Base-by-base conservation (phyloP, 179 eudicot species). In the Vitellaria paradoxa region DNA sequence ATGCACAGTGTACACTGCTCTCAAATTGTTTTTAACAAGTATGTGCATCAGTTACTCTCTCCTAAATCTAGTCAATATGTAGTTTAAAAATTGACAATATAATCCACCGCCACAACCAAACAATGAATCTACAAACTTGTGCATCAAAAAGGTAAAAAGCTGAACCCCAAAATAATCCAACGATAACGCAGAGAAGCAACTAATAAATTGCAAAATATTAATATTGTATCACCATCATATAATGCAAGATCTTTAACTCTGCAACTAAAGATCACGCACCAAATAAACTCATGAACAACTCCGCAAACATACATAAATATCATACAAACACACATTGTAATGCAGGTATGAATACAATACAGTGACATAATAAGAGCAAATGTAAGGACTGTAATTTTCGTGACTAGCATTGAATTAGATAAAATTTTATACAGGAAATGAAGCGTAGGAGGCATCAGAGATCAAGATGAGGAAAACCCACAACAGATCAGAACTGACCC, bases 401-500 rank as follows among this genome's bases (percentile, higher is more conserved):
- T 11, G 52, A 72, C 64, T 56, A 18, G 75, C 65, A 72, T 72
- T 72, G 64, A 57, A 56, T 57, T 59, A 72, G 75, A 37, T 70
- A 24, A 49, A 60, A 53, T 9, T 57, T 57, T 72, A 72, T 57
- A 72, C 75, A 72, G 46, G 10, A 53, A 56, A 57, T 61, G 13
- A 30, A 30, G 75, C 46, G 49, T 15, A 56, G 12, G 46, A 42
- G 62, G 65, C 46, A 37, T 37, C 65, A 72, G 50, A 53, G 30
- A 57, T 64, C 45, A 64, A 56, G 42, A 55, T 17, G 68, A 10
- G 45, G 45, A 17, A 71, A 49, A 26, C 30, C 46, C 63, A 37
- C 59, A 72, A 63, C n/a, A 40, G 68, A 78, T 60, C 80, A 53
- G 61, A 62, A 63, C 59, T 24, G 76, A 78, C 50, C 70, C 67